A percentile compares a stretch with the other conserved stretches of the same genome.
Evolutionary conservation across 2,329 filamentous ascomycete genomes (phyloP).

Genomic region (Claviceps sp.): DNA sequence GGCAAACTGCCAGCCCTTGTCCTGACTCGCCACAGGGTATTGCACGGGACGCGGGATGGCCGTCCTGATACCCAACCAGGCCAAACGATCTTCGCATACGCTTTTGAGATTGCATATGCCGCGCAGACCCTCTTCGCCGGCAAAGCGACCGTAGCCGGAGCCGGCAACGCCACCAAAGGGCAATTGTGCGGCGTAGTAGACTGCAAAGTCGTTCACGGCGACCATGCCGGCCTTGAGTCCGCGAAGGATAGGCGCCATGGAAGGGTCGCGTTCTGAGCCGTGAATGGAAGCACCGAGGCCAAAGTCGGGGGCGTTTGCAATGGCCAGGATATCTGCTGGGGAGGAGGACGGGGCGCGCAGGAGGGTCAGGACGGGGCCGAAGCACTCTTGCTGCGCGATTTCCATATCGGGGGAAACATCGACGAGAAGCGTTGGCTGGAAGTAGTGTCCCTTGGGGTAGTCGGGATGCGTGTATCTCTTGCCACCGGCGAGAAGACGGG

Average conservation of each 20-base stretch:
- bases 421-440: slow-evolving; percentile 78
- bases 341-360: slow-evolving; percentile 57
- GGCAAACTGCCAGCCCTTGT: slow-evolving; percentile 51
- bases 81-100: slow-evolving; percentile 63
- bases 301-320: slow-evolving; percentile 77
- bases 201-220: slow-evolving; percentile 87
- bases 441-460: slow-evolving; percentile 76
- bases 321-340: slow-evolving; percentile 49
- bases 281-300: slow-evolving; percentile 85
- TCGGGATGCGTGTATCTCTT: slow-evolving; percentile 56
- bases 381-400: slow-evolving; percentile 84
- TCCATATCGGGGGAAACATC: slow-evolving; percentile 77
- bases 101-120: slow-evolving; percentile 80
- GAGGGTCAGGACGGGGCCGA: slow-evolving; percentile 78
- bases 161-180: slow-evolving; percentile 88
- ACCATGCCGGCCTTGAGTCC: slow-evolving; percentile 79
- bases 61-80: slow-evolving; percentile 52
- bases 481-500: slow-evolving; percentile 70
- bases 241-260: slow-evolving; percentile 50
- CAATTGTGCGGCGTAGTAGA: slow-evolving; percentile 84
- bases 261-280: slow-evolving; percentile 48
- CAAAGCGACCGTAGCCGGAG: slow-evolving; percentile 87
- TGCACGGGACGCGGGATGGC: slow-evolving; percentile 67
- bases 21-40: slow-evolving; percentile 62
- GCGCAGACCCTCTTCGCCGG: slow-evolving; percentile 74